Conservation (phyloP, 164 flowering plant genomes). For the Houttuynia cordata region DNA sequence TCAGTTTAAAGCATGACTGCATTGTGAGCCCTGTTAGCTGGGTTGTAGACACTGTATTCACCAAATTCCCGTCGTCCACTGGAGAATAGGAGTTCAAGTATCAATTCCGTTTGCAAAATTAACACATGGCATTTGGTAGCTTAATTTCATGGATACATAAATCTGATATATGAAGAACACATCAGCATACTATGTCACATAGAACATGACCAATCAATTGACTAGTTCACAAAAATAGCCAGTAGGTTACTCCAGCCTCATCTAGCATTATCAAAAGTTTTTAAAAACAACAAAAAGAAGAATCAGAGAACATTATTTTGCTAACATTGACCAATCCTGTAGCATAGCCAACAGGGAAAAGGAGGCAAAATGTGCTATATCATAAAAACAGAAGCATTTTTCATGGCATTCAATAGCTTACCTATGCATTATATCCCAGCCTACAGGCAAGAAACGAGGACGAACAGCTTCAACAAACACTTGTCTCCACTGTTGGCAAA, state of each 20-base stretch:
- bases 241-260: too few species aligned
- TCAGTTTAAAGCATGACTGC: background rate
- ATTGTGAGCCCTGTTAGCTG: constrained; percentile 24
- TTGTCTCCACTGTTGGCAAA: constrained; percentile 94
- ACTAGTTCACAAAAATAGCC: too few species aligned
- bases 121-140: background rate
- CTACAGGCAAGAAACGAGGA: constrained; percentile 84
- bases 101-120: constrained; percentile 20
- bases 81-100: constrained; percentile 31
- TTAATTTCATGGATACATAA: background rate
- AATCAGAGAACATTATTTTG: too few species aligned
- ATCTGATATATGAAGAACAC: too few species aligned
- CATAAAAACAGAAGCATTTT: background rate
- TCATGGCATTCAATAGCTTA: constrained; percentile 11
- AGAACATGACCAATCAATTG: too few species aligned
- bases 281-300: too few species aligned
- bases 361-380: background rate
- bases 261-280: too few species aligned
- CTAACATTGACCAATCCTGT: too few species aligned
- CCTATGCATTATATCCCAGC: constrained; percentile 98
- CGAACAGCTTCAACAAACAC: constrained; percentile 77
- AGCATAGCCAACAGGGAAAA: background rate
- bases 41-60: constrained; percentile 76
- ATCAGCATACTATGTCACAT: too few species aligned
- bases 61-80: constrained; percentile 91